A percentile compares a stretch with the other conserved stretches of the same genome.
phyloP scores from a whole-genome alignment of 805 yeast genomes.

The Candida railenensis region DNA sequence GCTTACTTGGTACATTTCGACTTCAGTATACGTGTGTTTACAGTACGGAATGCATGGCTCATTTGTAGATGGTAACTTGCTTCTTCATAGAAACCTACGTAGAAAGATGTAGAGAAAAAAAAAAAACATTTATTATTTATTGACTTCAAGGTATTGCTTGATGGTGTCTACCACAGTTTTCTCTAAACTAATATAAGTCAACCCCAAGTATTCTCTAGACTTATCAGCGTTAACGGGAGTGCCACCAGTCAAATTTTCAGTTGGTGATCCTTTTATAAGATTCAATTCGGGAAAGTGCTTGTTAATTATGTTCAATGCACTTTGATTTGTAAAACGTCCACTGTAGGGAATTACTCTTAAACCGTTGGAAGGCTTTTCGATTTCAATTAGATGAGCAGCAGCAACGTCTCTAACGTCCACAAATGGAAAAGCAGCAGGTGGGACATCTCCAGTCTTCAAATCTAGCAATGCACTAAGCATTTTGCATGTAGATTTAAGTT shows the following conservation, averaged over 20 bases:
- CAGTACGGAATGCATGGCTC: no score
- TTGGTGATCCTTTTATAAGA: constrained; percentile 7
- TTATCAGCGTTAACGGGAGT: neutral
- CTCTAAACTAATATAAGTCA: constrained; percentile 10
- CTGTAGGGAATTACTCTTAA: no score
- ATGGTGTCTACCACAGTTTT: constrained; percentile 17
- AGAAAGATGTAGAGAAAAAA: no score
- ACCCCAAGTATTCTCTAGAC: constrained; percentile 4
- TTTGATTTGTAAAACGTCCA: constrained; percentile 20
- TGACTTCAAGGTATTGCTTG: constrained; percentile 15
- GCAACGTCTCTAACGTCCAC: constrained; percentile 51
- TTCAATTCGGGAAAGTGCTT: constrained; percentile 13
- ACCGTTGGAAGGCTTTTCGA: no score
- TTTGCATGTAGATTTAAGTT: constrained; percentile 35
- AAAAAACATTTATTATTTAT: no score
- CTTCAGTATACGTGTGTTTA: no score
- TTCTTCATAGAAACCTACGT: no score
- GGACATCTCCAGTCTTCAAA: constrained; percentile 23
- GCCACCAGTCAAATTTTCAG: constrained; percentile 4
- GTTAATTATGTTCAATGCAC: constrained; percentile 21
- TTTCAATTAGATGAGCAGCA: constrained; percentile 39
- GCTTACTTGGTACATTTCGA: no score
- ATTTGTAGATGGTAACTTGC: no score
- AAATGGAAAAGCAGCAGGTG: constrained; percentile 24
- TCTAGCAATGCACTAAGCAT: constrained; percentile 42